phyloP scores from a whole-genome alignment of 495 filamentous ascomycete species.

The Echria macrotheca region DNA sequence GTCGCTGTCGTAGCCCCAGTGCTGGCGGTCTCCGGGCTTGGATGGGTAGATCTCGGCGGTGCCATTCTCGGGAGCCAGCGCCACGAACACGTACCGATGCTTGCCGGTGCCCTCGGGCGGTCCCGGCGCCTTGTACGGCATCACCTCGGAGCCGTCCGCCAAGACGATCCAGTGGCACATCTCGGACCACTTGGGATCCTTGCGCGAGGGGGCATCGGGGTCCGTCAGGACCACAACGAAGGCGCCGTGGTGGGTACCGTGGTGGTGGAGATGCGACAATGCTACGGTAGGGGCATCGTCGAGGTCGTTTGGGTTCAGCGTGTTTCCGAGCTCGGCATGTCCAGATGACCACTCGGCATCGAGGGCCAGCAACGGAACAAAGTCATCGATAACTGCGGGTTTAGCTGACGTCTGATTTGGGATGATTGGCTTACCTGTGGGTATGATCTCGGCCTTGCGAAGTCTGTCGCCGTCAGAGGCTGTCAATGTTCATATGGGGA shows the following conservation, averaged over 20 bases:
- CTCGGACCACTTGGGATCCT: conserved; percentile 62
- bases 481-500: too few species aligned
- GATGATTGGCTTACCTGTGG: conserved; percentile 43
- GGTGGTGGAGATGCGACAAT: conserved; percentile 10
- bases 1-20: conserved; percentile 48
- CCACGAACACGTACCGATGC: conserved; percentile 64
- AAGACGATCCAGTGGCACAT: conserved; percentile 68
- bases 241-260: conserved; percentile 5
- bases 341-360: conserved; percentile 45
- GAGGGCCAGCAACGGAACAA: conserved; percentile 50
- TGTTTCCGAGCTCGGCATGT: conserved; percentile 55
- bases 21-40: conserved; percentile 52
- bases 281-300: conserved; percentile 46
- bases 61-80: conserved; percentile 42
- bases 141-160: conserved; percentile 25
- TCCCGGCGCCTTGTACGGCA: conserved; percentile 55
- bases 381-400: conserved; percentile 56
- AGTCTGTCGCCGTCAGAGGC: not conserved
- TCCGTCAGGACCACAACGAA: conserved; percentile 55
- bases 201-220: conserved; percentile 62
- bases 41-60: conserved; percentile 41
- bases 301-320: conserved; percentile 45
- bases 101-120: conserved; percentile 62
- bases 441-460: conserved; percentile 53
- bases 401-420: not conserved